phyloP scores from a whole-genome alignment of 805 yeast species.

The Wickerhamiella australiensis region DNA sequence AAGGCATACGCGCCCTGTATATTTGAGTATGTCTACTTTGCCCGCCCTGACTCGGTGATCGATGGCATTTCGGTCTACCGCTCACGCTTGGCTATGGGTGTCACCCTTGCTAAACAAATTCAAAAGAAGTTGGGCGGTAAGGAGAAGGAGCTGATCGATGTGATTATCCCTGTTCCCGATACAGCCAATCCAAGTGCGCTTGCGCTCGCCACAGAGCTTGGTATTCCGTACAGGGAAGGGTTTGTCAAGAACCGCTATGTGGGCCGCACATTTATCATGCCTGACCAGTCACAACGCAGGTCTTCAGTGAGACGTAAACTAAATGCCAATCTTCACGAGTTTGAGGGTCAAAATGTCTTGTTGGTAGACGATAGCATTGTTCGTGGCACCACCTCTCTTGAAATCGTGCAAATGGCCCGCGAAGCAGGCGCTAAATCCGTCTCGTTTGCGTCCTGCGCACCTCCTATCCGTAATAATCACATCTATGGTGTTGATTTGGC shows the following conservation, averaged over 20 bases:
- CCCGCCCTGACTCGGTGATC: conserved; percentile 89
- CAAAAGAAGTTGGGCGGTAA: conserved; percentile 32
- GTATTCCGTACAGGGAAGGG: conserved; percentile 86
- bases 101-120: conserved; percentile 68
- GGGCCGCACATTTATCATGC: conserved; percentile 98
- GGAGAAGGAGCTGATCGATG: conserved; percentile 59
- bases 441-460: conserved; percentile 95
- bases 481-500: conserved; percentile 97
- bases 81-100: conserved; percentile 89
- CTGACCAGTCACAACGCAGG: conserved; percentile 87
- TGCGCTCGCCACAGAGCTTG: conserved; percentile 74
- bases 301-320: conserved; percentile 88
- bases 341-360: conserved; percentile 69
- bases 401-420: conserved; percentile 94
- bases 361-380: conserved; percentile 96
- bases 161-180: conserved; percentile 95
- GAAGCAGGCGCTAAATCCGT: conserved; percentile 96
- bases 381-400: conserved; percentile 93
- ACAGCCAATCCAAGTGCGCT: conserved; percentile 93
- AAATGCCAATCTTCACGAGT: conserved; percentile 93
- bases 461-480: conserved; percentile 93
- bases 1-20: conserved; percentile 83
- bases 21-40: conserved; percentile 95
- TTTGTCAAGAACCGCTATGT: conserved; percentile 94
- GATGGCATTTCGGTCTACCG: conserved; percentile 96